Conservation (phyloP, 202 grass and related monocot species). For the Bolboschoenoplectus hybrid region DNA sequence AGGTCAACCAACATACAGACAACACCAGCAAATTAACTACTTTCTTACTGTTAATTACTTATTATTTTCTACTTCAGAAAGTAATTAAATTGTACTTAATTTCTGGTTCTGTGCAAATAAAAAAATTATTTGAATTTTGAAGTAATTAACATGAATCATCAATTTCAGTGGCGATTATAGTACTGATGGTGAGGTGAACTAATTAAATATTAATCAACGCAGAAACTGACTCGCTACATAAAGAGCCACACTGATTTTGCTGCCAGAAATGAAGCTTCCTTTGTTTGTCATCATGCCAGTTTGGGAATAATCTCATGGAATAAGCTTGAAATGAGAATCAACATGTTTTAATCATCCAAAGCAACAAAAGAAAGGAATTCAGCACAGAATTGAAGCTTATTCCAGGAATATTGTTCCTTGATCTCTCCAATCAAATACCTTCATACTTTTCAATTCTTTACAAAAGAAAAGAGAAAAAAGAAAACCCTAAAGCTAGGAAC, state of each 20-base stretch:
- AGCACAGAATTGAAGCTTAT: slow-evolving; percentile 2
- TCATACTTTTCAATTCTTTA: background rate
- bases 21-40: background rate
- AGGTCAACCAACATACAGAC: slow-evolving; percentile 1
- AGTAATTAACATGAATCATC: background rate
- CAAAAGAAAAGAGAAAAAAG: slow-evolving; percentile 13
- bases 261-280: background rate
- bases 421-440: background rate
- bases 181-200: background rate
- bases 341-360: background rate
- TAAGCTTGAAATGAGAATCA: slow-evolving; percentile 18
- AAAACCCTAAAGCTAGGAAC: background rate
- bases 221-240: slow-evolving; percentile 11
- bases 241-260: background rate
- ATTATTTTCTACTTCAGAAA: background rate
- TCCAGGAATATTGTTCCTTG: slow-evolving; percentile 17
- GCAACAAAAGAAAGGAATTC: slow-evolving; percentile 15
- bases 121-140: background rate
- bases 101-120: background rate
- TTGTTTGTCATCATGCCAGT: background rate
- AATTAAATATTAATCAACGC: background rate
- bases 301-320: slow-evolving; percentile 21
- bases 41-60: background rate
- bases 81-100: background rate
- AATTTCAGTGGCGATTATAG: background rate